Evolutionary conservation across 2,329 filamentous ascomycete genomes (phyloP).

Genomic region (Chalara sp.): DNA sequence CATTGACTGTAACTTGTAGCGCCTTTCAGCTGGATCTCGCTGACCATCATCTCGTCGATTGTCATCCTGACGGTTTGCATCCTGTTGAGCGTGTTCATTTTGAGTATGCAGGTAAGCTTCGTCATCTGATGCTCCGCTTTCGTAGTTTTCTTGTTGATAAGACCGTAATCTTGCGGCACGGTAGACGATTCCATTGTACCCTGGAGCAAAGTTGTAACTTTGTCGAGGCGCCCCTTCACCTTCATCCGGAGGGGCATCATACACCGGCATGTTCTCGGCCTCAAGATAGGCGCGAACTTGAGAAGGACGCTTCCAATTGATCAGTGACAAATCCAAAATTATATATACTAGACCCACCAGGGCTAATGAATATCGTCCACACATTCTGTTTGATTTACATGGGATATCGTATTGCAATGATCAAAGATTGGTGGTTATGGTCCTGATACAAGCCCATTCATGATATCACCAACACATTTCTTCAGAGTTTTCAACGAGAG

Average conservation of each 20-base stretch:
- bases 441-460: no score
- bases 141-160: slow-evolving; percentile 16
- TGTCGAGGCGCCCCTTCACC: slow-evolving; percentile 51
- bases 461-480: no score
- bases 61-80: no score
- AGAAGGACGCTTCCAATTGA: slow-evolving; percentile 55
- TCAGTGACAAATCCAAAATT: background rate
- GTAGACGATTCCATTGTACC: slow-evolving; percentile 80
- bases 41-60: no score
- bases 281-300: slow-evolving; percentile 69
- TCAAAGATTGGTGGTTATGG: no score
- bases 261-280: slow-evolving; percentile 65
- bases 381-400: slow-evolving; percentile 18
- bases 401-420: background rate
- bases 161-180: slow-evolving; percentile 62
- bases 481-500: no score
- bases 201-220: slow-evolving; percentile 89
- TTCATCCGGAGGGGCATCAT: slow-evolving; percentile 66
- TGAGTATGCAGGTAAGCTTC: slow-evolving; percentile 13
- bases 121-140: slow-evolving; percentile 17
- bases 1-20: slow-evolving; percentile 85
- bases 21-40: slow-evolving; percentile 29
- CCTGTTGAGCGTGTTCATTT: slow-evolving; percentile 1
- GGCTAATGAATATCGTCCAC: slow-evolving; percentile 26
- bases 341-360: slow-evolving; percentile 14